Evolutionary conservation across 192 early-diverging fungal species (phyloP).

Genomic region (Gonapodya sp.): DNA sequence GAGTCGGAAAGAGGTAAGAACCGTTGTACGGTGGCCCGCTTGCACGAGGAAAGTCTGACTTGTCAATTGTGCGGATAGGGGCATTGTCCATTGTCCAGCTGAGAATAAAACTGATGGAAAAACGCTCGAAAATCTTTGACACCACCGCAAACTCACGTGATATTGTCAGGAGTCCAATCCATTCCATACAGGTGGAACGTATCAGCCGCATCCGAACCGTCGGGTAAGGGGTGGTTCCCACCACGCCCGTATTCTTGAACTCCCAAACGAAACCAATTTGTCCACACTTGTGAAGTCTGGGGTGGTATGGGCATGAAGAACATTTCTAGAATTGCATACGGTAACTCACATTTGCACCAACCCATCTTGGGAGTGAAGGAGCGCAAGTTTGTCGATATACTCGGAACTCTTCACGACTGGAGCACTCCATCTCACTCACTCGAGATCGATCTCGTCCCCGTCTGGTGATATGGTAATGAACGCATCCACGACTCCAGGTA

Average conservation of each 20-base stretch:
- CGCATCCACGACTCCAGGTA: background rate
- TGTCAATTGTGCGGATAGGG: background rate
- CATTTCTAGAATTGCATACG: background rate
- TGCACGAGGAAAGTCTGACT: background rate
- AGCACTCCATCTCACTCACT: too few relatives aligned
- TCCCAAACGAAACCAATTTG: background rate
- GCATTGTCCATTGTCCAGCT: background rate
- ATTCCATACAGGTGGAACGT: background rate
- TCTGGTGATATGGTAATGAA: background rate
- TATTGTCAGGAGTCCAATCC: background rate
- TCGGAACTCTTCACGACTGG: too few relatives aligned
- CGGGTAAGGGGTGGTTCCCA: background rate
- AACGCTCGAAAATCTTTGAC: background rate
- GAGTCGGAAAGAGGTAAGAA: background rate
- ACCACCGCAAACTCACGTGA: background rate
- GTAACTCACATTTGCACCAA: background rate
- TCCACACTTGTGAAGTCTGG: background rate
- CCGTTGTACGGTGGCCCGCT: background rate
- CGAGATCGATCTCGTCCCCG: background rate
- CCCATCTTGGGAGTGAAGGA: too few relatives aligned
- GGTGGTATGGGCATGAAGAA: background rate
- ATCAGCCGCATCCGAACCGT: background rate
- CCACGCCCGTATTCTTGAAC: background rate
- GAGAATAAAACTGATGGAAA: background rate
- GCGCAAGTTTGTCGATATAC: too few relatives aligned